Conservation (phyloP, 2,329 filamentous ascomycete genomes). For the Neonectria neomacrospora region DNA sequence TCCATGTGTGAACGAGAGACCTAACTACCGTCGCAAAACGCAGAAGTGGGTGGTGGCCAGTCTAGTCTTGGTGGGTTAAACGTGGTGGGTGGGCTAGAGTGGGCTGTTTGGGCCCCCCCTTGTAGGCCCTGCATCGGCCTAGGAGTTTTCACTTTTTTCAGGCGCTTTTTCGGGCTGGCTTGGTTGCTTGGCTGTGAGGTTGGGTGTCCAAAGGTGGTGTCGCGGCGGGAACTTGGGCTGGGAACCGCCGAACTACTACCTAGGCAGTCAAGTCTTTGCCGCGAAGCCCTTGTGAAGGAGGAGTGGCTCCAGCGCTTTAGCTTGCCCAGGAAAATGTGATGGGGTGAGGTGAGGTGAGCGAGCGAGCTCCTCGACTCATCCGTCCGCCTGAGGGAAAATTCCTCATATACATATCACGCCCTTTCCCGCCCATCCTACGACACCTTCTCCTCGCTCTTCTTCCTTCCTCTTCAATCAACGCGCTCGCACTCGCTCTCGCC, state of each 20-base stretch:
- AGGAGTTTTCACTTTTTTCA: background rate
- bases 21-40: background rate
- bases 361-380: constrained; percentile 15
- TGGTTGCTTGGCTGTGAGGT: constrained; percentile 14
- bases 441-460: constrained; percentile 9
- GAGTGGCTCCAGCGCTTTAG: constrained; percentile 23
- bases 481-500: background rate
- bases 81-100: constrained; percentile 23
- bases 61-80: constrained; percentile 13
- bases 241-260: constrained; percentile 4
- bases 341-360: constrained; percentile 16
- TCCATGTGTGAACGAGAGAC: background rate
- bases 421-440: constrained; percentile 29
- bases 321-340: constrained; percentile 13
- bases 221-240: constrained; percentile 11
- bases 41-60: background rate
- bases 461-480: constrained; percentile 12
- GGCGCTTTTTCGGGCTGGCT: constrained; percentile 7
- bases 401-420: constrained; percentile 42
- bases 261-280: background rate
- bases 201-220: background rate
- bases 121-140: constrained; percentile 12
- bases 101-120: constrained; percentile 20
- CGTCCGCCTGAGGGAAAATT: constrained; percentile 34
- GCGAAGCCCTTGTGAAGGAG: background rate